Evolutionary conservation across 345 rosid genomes (phyloP), one percentile per base, ranked within the genome.

Genomic region (Gossypium thurberi): DNA sequence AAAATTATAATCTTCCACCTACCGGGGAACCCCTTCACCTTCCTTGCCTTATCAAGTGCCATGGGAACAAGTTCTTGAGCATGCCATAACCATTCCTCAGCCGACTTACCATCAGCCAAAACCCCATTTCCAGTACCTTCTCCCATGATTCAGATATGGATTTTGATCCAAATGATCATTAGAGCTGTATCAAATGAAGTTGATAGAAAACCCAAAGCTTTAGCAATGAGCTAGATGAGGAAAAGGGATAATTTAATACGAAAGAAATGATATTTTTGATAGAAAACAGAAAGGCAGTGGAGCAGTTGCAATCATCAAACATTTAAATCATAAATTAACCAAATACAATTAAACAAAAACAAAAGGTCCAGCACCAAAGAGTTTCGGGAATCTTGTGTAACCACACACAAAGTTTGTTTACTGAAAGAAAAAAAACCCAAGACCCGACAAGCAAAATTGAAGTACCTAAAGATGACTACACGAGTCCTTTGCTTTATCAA

Each of bases 1-100:
- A 88, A 85, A 70, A 87, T 78, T 28, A 92, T 90, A 85, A 85
- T 82, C 88, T 92, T 92, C 98, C 99, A 96, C 76, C 97, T 84
- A 26, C 87, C 82, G 40, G 93, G 82, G 81, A 96, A 96, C 43
- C 83, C 89, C 77, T 82, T 91, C 11, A 86, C 96, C 63, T 77
- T 81, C 76, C 74, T 89, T 21, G 97, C 92, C 81, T 82, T 85
- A 5, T 65, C 68, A 26, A 91, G 65, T 46, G 91, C 94, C 70
- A 72, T 42, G 0, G 97, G 97, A 43, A 90, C 96, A 72, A 91
- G 89, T 74, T 87, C 93, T 76, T 89, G 90, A 8, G 88, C 87
- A 42, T 82, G 87, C 21, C 62, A 78, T 63, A 96, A 71, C 93
- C 96, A 91, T 50, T 90, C 96, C 79, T 92, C 98, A 4, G 88